A percentile compares a stretch with the other conserved stretches of the same genome.
These are phyloP conservation scores for Penicillium janthinellum DNA, from an alignment of 2,329 filamentous ascomycete genomes.

Conservation along the genomic window DNA sequence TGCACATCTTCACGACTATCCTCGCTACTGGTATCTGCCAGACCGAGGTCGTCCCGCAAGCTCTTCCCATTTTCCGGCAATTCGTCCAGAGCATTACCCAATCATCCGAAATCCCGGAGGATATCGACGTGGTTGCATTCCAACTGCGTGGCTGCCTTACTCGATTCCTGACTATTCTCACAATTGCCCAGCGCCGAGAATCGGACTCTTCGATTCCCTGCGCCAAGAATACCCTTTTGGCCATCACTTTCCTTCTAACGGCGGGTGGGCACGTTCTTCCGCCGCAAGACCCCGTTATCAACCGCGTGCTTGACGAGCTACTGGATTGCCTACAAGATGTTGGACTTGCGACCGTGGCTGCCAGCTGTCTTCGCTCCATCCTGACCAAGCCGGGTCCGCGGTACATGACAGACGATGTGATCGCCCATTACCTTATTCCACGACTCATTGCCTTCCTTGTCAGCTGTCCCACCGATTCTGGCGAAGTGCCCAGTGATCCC, in stretches of 20 bases:
- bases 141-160: conserved; percentile 82
- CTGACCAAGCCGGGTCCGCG: conserved; percentile 65
- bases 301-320: conserved; percentile 75
- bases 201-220: conserved; percentile 76
- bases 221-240: conserved; percentile 90
- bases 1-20: conserved; percentile 95
- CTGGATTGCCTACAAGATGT: conserved; percentile 73
- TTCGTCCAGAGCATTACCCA: conserved; percentile 77
- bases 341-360: conserved; percentile 74
- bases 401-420: conserved; percentile 68
- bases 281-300: conserved; percentile 72
- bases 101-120: conserved; percentile 31
- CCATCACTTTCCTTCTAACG: conserved; percentile 85
- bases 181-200: conserved; percentile 52
- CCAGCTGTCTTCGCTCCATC: conserved; percentile 84
- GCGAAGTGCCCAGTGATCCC: conserved; percentile 66
- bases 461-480: conserved; percentile 51
- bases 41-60: conserved; percentile 82
- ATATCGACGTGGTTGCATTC: conserved; percentile 56
- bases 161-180: conserved; percentile 74
- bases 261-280: conserved; percentile 73
- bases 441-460: conserved; percentile 75
- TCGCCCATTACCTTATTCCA: conserved; percentile 74
- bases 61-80: conserved; percentile 85
- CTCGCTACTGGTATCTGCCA: conserved; percentile 86